A percentile compares a stretch with the other conserved stretches of the same genome.
Conservation (phyloP, 768 basidiomycete genomes). For the Daedaleopsis nitida region DNA sequence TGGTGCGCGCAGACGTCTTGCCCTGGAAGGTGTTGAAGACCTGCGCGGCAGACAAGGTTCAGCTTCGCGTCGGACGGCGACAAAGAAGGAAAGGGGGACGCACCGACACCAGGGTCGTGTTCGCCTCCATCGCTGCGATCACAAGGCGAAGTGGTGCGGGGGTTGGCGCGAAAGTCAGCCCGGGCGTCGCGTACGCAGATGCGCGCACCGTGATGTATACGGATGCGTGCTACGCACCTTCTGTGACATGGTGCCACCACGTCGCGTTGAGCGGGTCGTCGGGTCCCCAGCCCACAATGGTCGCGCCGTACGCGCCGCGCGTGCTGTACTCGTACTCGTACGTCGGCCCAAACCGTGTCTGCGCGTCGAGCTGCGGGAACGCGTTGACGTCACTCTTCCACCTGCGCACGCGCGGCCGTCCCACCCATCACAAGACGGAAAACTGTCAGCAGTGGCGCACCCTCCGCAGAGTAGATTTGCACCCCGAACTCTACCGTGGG, state of each 20-base stretch:
- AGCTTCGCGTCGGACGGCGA: background rate
- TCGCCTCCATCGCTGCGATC: conserved; percentile 57
- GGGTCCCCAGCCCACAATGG: conserved; percentile 56
- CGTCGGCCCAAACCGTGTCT: conserved; percentile 58
- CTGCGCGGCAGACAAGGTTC: conserved; percentile 31
- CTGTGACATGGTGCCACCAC: conserved; percentile 82
- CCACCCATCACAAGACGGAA: background rate
- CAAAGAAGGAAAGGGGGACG: background rate
- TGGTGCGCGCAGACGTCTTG: conserved; percentile 58
- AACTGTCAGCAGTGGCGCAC: background rate
- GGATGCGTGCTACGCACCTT: conserved; percentile 44
- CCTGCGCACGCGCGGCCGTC: conserved; percentile 34
- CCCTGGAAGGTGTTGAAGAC: conserved; percentile 73
- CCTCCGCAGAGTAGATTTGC: background rate
- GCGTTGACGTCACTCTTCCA: conserved; percentile 66
- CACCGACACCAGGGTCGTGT: conserved; percentile 62
- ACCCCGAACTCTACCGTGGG: background rate
- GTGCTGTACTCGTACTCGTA: conserved; percentile 69
- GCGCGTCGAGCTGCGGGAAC: conserved; percentile 59
- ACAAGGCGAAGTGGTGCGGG: background rate
- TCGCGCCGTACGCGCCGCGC: conserved; percentile 63
- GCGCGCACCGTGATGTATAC: background rate
- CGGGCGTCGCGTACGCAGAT: background rate
- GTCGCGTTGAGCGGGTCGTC: conserved; percentile 77
- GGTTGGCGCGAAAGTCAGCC: background rate